Percentiles rank a stretch among this genome's conserved stretches.
These are phyloP conservation scores for Claviceps sorghi DNA, from an alignment of 2,329 filamentous ascomycete genomes.

Conservation along the genomic window DNA sequence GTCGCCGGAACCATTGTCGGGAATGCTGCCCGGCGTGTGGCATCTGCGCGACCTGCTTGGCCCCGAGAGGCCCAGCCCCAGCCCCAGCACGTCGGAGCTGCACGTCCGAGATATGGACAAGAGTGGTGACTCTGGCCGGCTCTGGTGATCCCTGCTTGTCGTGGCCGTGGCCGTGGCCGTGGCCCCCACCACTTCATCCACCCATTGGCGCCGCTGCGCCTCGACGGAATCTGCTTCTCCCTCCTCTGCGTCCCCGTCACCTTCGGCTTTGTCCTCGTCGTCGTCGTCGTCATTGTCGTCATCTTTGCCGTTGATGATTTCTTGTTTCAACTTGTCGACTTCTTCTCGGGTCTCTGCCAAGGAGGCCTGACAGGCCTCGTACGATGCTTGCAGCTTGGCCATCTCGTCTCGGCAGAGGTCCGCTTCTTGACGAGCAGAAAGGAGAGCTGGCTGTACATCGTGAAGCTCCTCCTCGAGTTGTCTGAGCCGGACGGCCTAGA, in stretches of 20 bases:
- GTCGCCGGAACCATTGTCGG: constrained; percentile 23
- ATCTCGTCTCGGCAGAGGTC: constrained; percentile 43
- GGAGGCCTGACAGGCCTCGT: constrained; percentile 50
- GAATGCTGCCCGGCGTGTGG: constrained; percentile 34
- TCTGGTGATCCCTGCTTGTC: constrained; percentile 27
- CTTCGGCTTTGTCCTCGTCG: background rate
- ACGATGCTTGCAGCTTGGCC: constrained; percentile 47
- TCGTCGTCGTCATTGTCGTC: background rate
- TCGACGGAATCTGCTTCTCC: constrained; percentile 20
- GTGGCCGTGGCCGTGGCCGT: too few species aligned
- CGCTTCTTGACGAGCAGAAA: constrained; percentile 50
- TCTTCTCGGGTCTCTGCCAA: constrained; percentile 40
- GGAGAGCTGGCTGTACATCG: constrained; percentile 46
- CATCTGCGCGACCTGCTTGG: constrained; percentile 19
- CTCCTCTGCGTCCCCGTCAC: background rate
- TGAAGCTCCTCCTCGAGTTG: constrained; percentile 75
- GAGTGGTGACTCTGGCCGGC: constrained; percentile 39
- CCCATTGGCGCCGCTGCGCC: constrained; percentile 27
- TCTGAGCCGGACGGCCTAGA: constrained; percentile 47
- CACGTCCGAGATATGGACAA: constrained; percentile 36
- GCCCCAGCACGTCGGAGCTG: constrained; percentile 37
- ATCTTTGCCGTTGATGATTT: constrained; percentile 10
- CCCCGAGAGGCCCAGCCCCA: constrained; percentile 19
- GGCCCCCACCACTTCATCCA: constrained; percentile 18
- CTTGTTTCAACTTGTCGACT: constrained; percentile 32